Evolutionary conservation across 2,329 filamentous ascomycete species (phyloP).

Genomic region (Helotiales sp.): DNA sequence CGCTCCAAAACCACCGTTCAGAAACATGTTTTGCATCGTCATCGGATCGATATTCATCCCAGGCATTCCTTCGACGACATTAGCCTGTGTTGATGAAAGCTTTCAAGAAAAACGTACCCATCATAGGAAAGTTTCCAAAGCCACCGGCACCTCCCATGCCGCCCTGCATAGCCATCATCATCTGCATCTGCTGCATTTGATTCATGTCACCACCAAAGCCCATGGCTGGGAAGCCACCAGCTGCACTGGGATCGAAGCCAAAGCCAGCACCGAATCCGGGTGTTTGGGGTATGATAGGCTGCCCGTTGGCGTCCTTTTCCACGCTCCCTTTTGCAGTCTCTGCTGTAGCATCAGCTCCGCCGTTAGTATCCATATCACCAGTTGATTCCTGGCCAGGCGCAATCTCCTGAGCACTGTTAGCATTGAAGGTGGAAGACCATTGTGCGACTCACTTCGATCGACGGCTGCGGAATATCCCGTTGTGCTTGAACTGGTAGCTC

Average conservation of each 20-base stretch:
- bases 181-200: constrained; percentile 78
- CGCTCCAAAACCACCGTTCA: constrained; percentile 73
- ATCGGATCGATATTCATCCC: constrained; percentile 84
- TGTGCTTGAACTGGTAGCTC: constrained; percentile 26
- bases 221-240: constrained; percentile 43
- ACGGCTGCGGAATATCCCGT: constrained; percentile 39
- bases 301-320: constrained; percentile 18
- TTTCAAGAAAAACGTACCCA: constrained; percentile 66
- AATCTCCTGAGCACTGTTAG: constrained; percentile 33
- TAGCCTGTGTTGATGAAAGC: not conserved
- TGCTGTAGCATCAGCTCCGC: constrained; percentile 13
- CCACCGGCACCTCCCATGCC: constrained; percentile 54
- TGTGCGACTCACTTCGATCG: constrained; percentile 37
- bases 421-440: not conserved
- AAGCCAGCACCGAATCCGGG: constrained; percentile 37
- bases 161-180: constrained; percentile 77
- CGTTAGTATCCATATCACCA: constrained; percentile 20
- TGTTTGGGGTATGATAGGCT: constrained; percentile 18
- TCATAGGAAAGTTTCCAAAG: constrained; percentile 70
- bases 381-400: constrained; percentile 35
- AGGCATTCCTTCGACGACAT: constrained; percentile 61
- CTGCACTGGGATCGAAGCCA: constrained; percentile 42
- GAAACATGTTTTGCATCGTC: constrained; percentile 73
- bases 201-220: constrained; percentile 61
- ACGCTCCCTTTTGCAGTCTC: constrained; percentile 17